These are phyloP conservation scores for Serendipita indica DNA, from an alignment of 768 basidiomycete genomes.

Conservation along the genomic window DNA sequence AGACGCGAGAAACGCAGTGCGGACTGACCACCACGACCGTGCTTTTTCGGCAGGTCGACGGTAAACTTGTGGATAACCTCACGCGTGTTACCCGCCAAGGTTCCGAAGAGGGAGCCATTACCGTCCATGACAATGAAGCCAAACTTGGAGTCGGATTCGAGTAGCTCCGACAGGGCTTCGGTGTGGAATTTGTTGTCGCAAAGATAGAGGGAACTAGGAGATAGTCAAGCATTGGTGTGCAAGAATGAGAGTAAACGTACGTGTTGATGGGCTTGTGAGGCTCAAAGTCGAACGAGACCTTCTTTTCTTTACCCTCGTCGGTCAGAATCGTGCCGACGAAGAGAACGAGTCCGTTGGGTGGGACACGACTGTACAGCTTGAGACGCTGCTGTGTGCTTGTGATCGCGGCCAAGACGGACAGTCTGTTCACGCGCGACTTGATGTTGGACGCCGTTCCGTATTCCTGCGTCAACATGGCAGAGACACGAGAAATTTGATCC, in stretches of 20 bases:
- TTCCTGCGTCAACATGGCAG: conserved; percentile 94
- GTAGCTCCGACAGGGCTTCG: conserved; percentile 86
- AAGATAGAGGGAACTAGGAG: conserved; percentile 79
- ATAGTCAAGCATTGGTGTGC: not conserved
- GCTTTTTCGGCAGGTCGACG: conserved; percentile 98
- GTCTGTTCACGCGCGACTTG: conserved; percentile 95
- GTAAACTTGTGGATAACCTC: conserved; percentile 97
- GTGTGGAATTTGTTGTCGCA: conserved; percentile 99
- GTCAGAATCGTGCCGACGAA: conserved; percentile 98
- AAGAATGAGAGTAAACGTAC: conserved; percentile 31
- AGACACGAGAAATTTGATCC: conserved; percentile 90
- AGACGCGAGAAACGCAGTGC: conserved; percentile 99
- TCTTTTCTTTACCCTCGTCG: conserved; percentile 99
- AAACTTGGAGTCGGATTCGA: conserved; percentile 94
- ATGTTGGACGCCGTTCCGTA: conserved; percentile 99
- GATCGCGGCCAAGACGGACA: conserved; percentile 94
- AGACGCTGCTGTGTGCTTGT: conserved; percentile 95
- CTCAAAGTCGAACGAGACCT: conserved; percentile 95
- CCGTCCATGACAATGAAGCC: conserved; percentile 99
- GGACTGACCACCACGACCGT: conserved; percentile 99
- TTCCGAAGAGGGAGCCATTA: conserved; percentile 93
- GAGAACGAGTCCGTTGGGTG: conserved; percentile 90
- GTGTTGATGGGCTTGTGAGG: conserved; percentile 99
- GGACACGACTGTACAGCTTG: conserved; percentile 92
- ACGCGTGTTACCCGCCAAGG: conserved; percentile 90